A percentile compares a stretch with the other conserved stretches of the same genome.
phyloP scores from a whole-genome alignment of 345 rosid species.

The Hibiscus trionum region DNA sequence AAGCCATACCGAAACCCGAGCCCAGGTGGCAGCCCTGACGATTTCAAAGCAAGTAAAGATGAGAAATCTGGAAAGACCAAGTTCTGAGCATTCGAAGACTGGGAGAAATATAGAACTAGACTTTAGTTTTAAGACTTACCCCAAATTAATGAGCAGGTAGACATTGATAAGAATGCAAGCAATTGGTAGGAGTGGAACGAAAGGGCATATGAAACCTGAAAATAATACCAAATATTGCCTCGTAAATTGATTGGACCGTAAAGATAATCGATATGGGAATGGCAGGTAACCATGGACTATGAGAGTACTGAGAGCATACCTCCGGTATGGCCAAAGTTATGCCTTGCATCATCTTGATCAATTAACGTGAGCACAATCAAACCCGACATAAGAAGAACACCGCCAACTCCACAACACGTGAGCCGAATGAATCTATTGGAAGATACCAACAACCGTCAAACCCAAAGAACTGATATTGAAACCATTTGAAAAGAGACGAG shows the following conservation, averaged over 20 bases:
- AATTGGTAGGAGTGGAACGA: slow-evolving; percentile 89
- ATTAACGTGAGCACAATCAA: slow-evolving; percentile 57
- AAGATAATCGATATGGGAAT: background rate
- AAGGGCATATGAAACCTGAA: slow-evolving; percentile 88
- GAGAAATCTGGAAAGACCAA: background rate
- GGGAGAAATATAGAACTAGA: background rate
- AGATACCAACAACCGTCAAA: slow-evolving; percentile 4
- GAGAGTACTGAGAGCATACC: slow-evolving; percentile 34
- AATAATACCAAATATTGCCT: background rate
- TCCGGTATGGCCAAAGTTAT: slow-evolving; percentile 86
- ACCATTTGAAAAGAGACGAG: background rate
- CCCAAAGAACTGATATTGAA: background rate
- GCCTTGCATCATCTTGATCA: slow-evolving; percentile 88
- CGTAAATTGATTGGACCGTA: background rate
- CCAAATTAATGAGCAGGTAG: slow-evolving; percentile 83
- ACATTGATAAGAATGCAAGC: slow-evolving; percentile 76
- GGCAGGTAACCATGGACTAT: background rate
- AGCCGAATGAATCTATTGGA: slow-evolving; percentile 47
- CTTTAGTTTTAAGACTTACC: slow-evolving; percentile 43
- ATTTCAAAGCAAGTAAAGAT: background rate
- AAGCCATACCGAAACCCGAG: slow-evolving; percentile 15
- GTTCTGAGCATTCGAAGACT: background rate
- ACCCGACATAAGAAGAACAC: slow-evolving; percentile 61
- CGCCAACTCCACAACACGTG: slow-evolving; percentile 65
- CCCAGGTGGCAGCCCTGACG: slow-evolving; percentile 17